Base-by-base conservation (phyloP, 768 basidiomycete species). In the Clitopilus hobsonii region DNA sequence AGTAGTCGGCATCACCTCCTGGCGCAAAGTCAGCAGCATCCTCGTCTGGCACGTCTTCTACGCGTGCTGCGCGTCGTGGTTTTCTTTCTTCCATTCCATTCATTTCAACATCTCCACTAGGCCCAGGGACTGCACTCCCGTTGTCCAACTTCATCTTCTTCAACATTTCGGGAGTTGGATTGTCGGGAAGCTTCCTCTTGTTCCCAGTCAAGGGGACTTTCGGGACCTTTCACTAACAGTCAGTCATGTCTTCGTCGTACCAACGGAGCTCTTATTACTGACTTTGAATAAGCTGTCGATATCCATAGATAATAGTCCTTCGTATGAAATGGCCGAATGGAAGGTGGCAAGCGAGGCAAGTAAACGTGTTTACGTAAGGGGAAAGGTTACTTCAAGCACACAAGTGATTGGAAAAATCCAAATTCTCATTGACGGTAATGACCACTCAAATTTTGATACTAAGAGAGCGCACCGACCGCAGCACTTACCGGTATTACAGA, bases 1-100 rank as follows among this genome's bases (percentile, higher is more conserved):
- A 94, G 67, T 94, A 95, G 65, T 95, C 93, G 0, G 91, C 89
- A 60, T 96, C 94, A 22, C 86, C 86, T 8, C 91, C 91, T 10
- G 91, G 92, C 0, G 89, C 88, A 69, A 91, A 92, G 57, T 78
- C 74, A 1, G 69, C 72, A 25, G 64, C 62, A 16, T 73, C 75
- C 30, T 80, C 79, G 29, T 83, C 83, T 20, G 79, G 81, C 27
- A 73, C 80, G 50, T 93, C 90, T 67, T 85, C 84, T 13, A 90
- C 80, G 0, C 77, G 83, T 11, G 71, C 76, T 23, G 67, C 74
- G 55, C 76, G 76, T 58, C 67, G 54, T 68, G 72, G 55, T 50
- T 59, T 53, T 54, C 53, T 64, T 38, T 25, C 50, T 38, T 26
- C 55, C 24, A 7, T 27, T 27, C 14, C 49, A 28, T 32, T 28